phyloP scores from a whole-genome alignment of 2,329 filamentous ascomycete species.

The Colletotrichum somersetense region DNA sequence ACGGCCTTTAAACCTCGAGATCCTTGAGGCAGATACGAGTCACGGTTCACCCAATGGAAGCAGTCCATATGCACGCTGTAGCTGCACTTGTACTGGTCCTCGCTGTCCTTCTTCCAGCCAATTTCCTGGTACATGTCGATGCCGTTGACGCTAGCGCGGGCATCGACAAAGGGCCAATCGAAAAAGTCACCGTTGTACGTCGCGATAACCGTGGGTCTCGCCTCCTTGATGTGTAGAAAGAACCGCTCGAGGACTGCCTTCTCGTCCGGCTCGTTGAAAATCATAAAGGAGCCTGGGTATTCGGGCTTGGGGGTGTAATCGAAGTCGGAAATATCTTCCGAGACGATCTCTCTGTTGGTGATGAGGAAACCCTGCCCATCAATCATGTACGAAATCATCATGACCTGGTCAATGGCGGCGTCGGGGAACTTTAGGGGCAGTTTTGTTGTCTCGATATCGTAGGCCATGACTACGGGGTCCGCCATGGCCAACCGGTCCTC shows the following conservation, averaged over 20 bases:
- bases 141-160: constrained; percentile 90
- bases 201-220: constrained; percentile 93
- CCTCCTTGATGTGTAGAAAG: constrained; percentile 95
- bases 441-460: constrained; percentile 98
- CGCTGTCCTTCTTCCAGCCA: constrained; percentile 93
- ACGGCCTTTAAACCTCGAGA: constrained; percentile 98
- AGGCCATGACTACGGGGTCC: constrained; percentile 98
- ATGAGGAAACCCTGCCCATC: constrained; percentile 98
- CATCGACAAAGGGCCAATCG: constrained; percentile 99
- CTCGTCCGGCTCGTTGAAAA: constrained; percentile 98
- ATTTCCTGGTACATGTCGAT: constrained; percentile 99
- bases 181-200: constrained; percentile 99
- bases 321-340: constrained; percentile 96
- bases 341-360: constrained; percentile 97
- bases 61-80: constrained; percentile 99
- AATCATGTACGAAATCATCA: constrained; percentile 99
- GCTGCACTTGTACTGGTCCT: constrained; percentile 96
- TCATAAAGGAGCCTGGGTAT: constrained; percentile 94
- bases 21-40: constrained; percentile 96
- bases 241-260: constrained; percentile 90
- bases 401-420: constrained; percentile 92
- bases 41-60: constrained; percentile 98
- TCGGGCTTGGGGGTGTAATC: constrained; percentile 98
- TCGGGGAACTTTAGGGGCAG: constrained; percentile 97
- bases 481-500: constrained; percentile 90